These are phyloP conservation scores for Cladosporium sp. DNA, from an alignment of 2,329 filamentous ascomycete genomes.

Conservation along the genomic window DNA sequence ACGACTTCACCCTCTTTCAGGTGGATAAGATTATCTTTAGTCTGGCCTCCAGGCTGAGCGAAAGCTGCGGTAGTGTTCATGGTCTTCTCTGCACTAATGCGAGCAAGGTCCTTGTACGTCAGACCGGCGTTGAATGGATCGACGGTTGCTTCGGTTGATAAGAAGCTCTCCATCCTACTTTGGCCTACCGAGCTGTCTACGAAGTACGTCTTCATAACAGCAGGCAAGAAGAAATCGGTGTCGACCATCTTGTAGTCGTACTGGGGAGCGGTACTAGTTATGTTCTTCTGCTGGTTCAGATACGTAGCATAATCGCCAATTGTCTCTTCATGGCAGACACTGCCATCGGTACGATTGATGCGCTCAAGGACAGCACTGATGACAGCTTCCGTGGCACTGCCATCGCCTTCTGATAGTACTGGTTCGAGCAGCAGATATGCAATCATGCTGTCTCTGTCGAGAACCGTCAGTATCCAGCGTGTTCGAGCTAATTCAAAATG, in stretches of 20 bases:
- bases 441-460: constrained; percentile 54
- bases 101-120: constrained; percentile 51
- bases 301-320: constrained; percentile 63
- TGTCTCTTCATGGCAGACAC: constrained; percentile 61
- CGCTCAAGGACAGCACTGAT: constrained; percentile 59
- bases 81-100: constrained; percentile 54
- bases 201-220: constrained; percentile 58
- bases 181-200: constrained; percentile 42
- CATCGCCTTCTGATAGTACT: constrained; percentile 53
- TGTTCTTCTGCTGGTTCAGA: constrained; percentile 51
- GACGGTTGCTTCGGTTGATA: constrained; percentile 45
- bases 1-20: constrained; percentile 52
- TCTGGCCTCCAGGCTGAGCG: constrained; percentile 43
- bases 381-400: constrained; percentile 57
- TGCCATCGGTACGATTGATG: constrained; percentile 57
- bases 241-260: constrained; percentile 51
- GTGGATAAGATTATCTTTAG: constrained; percentile 53
- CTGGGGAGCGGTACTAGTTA: constrained; percentile 48
- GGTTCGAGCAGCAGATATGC: constrained; percentile 55
- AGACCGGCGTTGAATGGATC: constrained; percentile 49
- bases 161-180: constrained; percentile 34
- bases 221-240: constrained; percentile 57
- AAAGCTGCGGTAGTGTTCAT: constrained; percentile 55
- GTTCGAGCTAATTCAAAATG: too few species aligned
- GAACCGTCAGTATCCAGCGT: neutral